Evolutionary conservation across 2,329 filamentous ascomycete genomes (phyloP).

Genomic region (Penicillium nordicum): DNA sequence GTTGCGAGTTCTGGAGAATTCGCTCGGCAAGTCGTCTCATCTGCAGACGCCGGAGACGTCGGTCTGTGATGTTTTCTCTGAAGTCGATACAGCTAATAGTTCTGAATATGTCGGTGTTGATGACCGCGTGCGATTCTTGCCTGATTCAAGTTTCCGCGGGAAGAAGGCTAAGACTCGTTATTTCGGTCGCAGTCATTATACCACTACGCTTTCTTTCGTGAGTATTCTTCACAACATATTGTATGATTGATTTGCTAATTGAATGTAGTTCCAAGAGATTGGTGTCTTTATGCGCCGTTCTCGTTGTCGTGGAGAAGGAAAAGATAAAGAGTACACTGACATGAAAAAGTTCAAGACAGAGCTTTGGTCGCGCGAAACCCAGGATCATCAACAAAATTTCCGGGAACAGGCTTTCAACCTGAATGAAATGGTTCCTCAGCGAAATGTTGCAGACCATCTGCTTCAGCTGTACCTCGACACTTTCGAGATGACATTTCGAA

Average conservation of each 20-base stretch:
- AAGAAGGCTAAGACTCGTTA: constrained; percentile 30
- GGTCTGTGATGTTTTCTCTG: constrained; percentile 14
- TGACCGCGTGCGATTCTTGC: constrained; percentile 28
- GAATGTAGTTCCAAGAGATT: constrained; percentile 29
- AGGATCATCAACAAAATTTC: constrained; percentile 30
- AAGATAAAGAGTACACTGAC: constrained; percentile 24
- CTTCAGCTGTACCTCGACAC: constrained; percentile 55
- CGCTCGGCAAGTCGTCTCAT: constrained; percentile 20
- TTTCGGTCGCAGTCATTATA: constrained; percentile 33
- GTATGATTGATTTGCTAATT: constrained; percentile 2
- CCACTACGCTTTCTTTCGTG: constrained; percentile 32
- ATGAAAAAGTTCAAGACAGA: constrained; percentile 32
- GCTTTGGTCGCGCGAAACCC: constrained; percentile 27
- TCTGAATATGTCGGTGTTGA: constrained; percentile 21
- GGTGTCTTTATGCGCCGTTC: constrained; percentile 23
- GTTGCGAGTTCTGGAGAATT: constrained; percentile 27
- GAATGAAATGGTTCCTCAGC: constrained; percentile 45
- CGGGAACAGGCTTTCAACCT: constrained; percentile 30
- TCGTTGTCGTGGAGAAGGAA: constrained; percentile 13
- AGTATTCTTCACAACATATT: constrained; percentile 6
- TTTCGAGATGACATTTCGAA: constrained; percentile 55
- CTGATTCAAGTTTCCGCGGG: constrained; percentile 30
- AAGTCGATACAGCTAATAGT: constrained; percentile 11
- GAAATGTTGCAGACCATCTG: constrained; percentile 48
- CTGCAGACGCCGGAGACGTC: constrained; percentile 28